phyloP scores from a whole-genome alignment of 2,329 filamentous ascomycete species.

The Eutypa lata region DNA sequence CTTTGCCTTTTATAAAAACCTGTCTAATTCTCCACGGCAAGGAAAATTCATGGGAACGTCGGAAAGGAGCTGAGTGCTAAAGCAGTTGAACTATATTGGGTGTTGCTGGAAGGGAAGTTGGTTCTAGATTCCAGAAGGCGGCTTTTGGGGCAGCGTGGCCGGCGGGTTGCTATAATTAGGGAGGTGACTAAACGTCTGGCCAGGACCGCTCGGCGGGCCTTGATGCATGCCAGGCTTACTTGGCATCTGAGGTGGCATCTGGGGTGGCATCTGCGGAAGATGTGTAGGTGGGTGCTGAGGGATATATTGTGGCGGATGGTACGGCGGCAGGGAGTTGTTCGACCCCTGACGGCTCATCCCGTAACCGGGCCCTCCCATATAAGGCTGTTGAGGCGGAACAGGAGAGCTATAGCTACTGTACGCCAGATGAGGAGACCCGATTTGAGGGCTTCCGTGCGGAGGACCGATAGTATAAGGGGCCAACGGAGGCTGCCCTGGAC shows the following conservation, averaged over 20 bases:
- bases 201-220: slow-evolving; percentile 28
- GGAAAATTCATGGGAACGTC: neutral
- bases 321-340: slow-evolving; percentile 50
- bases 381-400: slow-evolving; percentile 40
- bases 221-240: slow-evolving; percentile 44
- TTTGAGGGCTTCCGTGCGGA: slow-evolving; percentile 52
- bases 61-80: neutral
- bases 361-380: slow-evolving; percentile 42
- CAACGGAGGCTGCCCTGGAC: slow-evolving; percentile 45
- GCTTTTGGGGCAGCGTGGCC: slow-evolving; percentile 58
- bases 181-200: slow-evolving; percentile 49
- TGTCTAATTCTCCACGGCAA: too few relatives aligned
- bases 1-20: too few relatives aligned
- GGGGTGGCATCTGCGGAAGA: slow-evolving; percentile 39
- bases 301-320: slow-evolving; percentile 39
- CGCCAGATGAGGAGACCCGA: slow-evolving; percentile 48
- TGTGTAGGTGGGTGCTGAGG: slow-evolving; percentile 38
- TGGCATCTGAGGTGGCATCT: slow-evolving; percentile 35
- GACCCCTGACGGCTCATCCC: slow-evolving; percentile 56
- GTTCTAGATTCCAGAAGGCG: slow-evolving; percentile 46
- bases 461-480: slow-evolving; percentile 46
- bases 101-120: slow-evolving; percentile 7
- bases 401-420: slow-evolving; percentile 48
- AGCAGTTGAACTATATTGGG: neutral
- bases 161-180: slow-evolving; percentile 56